Conservation (phyloP, 2,329 filamentous ascomycete genomes). For the Penicillium paneum region DNA sequence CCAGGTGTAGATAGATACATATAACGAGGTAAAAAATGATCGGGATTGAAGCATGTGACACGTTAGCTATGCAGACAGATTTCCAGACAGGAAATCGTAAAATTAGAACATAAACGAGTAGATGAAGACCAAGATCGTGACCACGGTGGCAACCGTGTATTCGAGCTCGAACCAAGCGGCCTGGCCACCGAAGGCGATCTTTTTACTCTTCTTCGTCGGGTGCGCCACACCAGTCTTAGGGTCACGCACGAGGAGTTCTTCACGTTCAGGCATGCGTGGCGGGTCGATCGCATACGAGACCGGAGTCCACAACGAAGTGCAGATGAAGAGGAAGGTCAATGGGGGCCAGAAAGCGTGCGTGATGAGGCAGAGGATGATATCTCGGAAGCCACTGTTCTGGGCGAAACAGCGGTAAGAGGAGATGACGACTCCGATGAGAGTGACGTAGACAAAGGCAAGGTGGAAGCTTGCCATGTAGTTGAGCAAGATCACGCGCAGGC, state of each 20-base stretch:
- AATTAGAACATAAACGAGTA: slow-evolving; percentile 35
- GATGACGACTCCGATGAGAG: slow-evolving; percentile 50
- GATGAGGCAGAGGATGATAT: slow-evolving; percentile 52
- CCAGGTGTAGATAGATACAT: background rate
- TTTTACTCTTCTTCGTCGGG: slow-evolving; percentile 49
- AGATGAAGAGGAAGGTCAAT: slow-evolving; percentile 55
- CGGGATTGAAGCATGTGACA: slow-evolving; percentile 3
- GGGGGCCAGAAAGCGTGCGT: slow-evolving; percentile 64
- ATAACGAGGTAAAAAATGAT: background rate
- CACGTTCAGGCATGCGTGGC: slow-evolving; percentile 56
- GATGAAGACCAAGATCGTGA: slow-evolving; percentile 52
- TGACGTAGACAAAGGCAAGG: slow-evolving; percentile 53
- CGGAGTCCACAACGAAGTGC: slow-evolving; percentile 57
- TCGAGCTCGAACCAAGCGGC: slow-evolving; percentile 57
- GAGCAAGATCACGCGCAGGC: slow-evolving; percentile 54
- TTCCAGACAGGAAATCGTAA: background rate
- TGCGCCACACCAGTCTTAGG: slow-evolving; percentile 50
- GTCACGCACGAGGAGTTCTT: slow-evolving; percentile 56
- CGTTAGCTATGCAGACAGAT: slow-evolving; percentile 2
- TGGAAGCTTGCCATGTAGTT: slow-evolving; percentile 58
- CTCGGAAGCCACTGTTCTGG: slow-evolving; percentile 36
- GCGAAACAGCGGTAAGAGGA: slow-evolving; percentile 53
- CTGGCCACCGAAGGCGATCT: slow-evolving; percentile 54
- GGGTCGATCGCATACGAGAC: slow-evolving; percentile 61
- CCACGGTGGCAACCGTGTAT: slow-evolving; percentile 51